Base-by-base conservation (phyloP, 306 rosid genomes). In the Prunus fruticosa region DNA sequence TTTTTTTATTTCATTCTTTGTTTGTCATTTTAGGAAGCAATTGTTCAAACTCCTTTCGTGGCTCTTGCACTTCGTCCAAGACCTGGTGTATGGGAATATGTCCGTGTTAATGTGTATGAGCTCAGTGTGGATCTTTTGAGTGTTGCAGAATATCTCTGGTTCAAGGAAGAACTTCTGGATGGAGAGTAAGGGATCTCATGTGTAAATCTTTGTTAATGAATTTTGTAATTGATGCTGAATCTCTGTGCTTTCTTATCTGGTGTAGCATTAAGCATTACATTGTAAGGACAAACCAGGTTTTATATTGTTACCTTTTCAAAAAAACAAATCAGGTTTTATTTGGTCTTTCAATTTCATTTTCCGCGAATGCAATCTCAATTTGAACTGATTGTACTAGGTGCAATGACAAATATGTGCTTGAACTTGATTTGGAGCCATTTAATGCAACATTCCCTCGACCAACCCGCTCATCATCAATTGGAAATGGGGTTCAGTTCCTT, bases 401-500 rank as follows among this genome's bases (percentile, higher is more conserved):
- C 63, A 79, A 78, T 30, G 95, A 82, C 8, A 69, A 52, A 2
- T 79, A 78, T 69, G 82, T 87, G 18, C 86, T 92, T 69, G 98
- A 94, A 88, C 97, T 92, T 41, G 98, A 95, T 82, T 83, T 92
- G 67, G 97, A 92, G 89, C 97, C 98, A 62, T 95, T 92, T 82
- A 92, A 95, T 87, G 96, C 93, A 19, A 22, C 87, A n/a, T 84
- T 90, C 75, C 97, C 98, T 69, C 95, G 96, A 23, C 95, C 97
- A 28, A 80, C 46, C 47, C 92, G 97, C 28, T 90, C 98, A 46
- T 90, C 98, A 20, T 95, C 96, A 68, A 95, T 95, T 79, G 98
- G 98, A 72, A 95, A 95, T 85, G 97, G 98, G 27, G 98, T 95
- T 78, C 96, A 92, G 76, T 95, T 95, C 76, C 98, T 95, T 80